These are phyloP conservation scores for Starmerella apicola DNA, from an alignment of 805 yeast species.

Conservation along the genomic window DNA sequence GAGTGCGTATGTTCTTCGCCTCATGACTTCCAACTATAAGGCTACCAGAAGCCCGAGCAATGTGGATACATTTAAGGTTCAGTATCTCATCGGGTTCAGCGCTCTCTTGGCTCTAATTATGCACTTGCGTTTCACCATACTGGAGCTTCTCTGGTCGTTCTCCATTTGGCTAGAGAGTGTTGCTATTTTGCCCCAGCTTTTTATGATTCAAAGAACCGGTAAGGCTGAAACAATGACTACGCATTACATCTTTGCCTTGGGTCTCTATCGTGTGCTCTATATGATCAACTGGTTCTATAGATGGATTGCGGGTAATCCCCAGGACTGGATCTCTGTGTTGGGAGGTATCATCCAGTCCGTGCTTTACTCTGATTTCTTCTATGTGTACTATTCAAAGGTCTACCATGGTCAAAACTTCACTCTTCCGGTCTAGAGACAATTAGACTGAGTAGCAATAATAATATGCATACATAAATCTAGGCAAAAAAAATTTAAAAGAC, in stretches of 20 bases:
- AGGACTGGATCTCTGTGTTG: slow-evolving; percentile 58
- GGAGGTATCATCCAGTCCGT: slow-evolving; percentile 81
- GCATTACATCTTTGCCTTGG: slow-evolving; percentile 89
- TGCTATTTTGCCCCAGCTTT: slow-evolving; percentile 86
- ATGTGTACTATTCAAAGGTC: slow-evolving; percentile 70
- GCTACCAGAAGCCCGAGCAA: slow-evolving; percentile 40
- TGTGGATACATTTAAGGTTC: slow-evolving; percentile 62
- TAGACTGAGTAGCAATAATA: too few relatives aligned
- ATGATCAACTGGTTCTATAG: slow-evolving; percentile 94
- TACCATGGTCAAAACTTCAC: slow-evolving; percentile 66
- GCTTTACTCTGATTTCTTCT: slow-evolving; percentile 90
- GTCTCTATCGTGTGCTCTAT: slow-evolving; percentile 77
- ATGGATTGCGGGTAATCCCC: slow-evolving; percentile 36
- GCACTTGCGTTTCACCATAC: slow-evolving; percentile 47
- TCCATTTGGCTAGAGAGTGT: slow-evolving; percentile 86
- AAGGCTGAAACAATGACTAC: slow-evolving; percentile 77
- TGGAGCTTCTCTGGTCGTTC: slow-evolving; percentile 67
- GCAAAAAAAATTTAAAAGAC: too few relatives aligned
- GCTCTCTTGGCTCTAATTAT: slow-evolving; percentile 46
- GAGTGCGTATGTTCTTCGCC: slow-evolving; percentile 58
- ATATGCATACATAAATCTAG: too few relatives aligned
- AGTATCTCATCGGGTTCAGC: slow-evolving; percentile 56
- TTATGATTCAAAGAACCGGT: slow-evolving; percentile 78
- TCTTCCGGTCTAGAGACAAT: slow-evolving; percentile 42
- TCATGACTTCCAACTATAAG: slow-evolving; percentile 54